Percentiles rank a stretch among this genome's conserved stretches.
Evolutionary conservation across 225 moss, liverwort and hornwort species (phyloP).

Genomic region (Bryum argenteum): DNA sequence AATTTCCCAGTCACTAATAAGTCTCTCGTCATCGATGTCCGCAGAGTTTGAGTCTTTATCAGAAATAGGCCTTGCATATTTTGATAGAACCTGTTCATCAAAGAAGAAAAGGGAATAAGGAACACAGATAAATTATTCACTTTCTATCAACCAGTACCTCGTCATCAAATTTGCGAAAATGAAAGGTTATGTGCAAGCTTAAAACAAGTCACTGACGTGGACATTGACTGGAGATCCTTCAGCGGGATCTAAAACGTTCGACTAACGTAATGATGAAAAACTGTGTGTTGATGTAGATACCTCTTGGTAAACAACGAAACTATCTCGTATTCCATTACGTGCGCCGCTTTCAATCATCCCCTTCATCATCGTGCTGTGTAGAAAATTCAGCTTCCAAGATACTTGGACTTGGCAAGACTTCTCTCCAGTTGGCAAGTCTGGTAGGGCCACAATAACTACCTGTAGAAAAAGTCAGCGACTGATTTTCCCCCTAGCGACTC

Average conservation of each 20-base stretch:
- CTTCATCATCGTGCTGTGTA: slow-evolving; percentile 79
- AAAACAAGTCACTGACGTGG: not conserved
- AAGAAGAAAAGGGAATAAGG: slow-evolving; percentile 13
- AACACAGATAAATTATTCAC: not conserved
- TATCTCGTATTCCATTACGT: slow-evolving; percentile 76
- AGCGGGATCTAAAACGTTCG: not conserved
- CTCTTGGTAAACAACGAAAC: slow-evolving; percentile 52
- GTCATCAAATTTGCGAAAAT: not conserved
- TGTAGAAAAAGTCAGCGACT: slow-evolving; percentile 25
- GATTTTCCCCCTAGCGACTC: slow-evolving; percentile 10
- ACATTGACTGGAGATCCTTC: not conserved
- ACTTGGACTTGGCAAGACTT: slow-evolving; percentile 56
- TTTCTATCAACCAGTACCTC: too few species aligned
- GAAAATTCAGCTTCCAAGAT: slow-evolving; percentile 83
- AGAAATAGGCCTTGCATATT: slow-evolving; percentile 54
- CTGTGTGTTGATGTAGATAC: slow-evolving; percentile 20
- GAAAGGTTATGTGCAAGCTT: not conserved
- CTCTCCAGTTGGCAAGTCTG: slow-evolving; percentile 50
- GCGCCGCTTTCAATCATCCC: slow-evolving; percentile 77
- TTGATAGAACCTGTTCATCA: slow-evolving; percentile 52
- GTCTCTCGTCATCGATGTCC: slow-evolving; percentile 41
- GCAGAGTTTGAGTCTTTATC: slow-evolving; percentile 29
- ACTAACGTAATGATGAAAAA: not conserved
- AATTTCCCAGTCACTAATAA: slow-evolving; percentile 78
- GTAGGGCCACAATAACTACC: slow-evolving; percentile 47